Base-by-base conservation (phyloP, 805 yeast species). In the Candida patagonica region DNA sequence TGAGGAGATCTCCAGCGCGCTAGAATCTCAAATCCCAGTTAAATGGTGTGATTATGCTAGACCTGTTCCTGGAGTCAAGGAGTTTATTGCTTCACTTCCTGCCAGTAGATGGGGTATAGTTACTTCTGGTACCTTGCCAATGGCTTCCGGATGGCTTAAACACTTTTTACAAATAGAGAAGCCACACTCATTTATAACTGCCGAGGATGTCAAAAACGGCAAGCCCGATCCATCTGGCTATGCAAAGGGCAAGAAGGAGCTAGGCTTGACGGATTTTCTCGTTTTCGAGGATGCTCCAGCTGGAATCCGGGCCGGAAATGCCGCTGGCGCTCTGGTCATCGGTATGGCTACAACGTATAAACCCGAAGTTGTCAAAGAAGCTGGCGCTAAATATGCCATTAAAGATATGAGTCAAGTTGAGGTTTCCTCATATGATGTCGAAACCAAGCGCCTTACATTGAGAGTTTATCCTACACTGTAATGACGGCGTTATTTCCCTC, bases 231-330 rank as follows among this genome's bases (percentile, higher is more conserved):
- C 95, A 31, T 80, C 78, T 66, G 92, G 94, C 40, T 84, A 84
- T 67, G 68, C 49, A 41, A 51, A 51, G 27, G 65, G 63, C 30
- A 50, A 54, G 33, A 41, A 61, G 66, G 52, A 54, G 57, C 51
- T 61, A 55, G 65, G 65, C 37, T 52, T 61, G 13, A 20, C 55
- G 30, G 62, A 66, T 41, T 67, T 63, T 51, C 66, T 66, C 23
- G 78, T 83, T 31, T 84, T 84, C 55, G 95, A 84, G 65, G 95
- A 84, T 58, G 94, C 94, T 34, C 89, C 87, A 43, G 88, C 92
- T 37, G 94, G 95, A 57, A 76, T 83, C 47, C 63, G 73, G 52
- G 89, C 94, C 29, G 94, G 94, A 56, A 75, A 76, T 57, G 82
- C 72, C 41, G 88, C 92, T 20, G 94, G 88, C 44, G 86, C 92